phyloP scores from a whole-genome alignment of 2,329 filamentous ascomycete species.

The Apiospora pterosperma region DNA sequence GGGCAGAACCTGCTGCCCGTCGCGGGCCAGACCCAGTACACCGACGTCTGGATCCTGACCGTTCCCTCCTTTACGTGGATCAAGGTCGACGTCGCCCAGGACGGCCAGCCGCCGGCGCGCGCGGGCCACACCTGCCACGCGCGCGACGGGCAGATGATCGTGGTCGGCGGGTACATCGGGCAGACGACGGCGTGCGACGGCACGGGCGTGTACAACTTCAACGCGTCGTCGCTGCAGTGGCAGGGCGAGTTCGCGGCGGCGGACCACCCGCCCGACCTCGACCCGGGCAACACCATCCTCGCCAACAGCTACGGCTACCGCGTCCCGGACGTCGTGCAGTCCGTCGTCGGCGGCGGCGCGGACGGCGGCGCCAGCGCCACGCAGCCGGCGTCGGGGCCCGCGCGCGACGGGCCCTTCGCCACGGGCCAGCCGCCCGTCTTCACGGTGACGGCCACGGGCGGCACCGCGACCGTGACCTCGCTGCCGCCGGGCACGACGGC shows the following conservation, averaged over 20 bases:
- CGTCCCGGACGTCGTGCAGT: constrained; percentile 61
- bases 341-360: constrained; percentile 57
- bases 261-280: constrained; percentile 41
- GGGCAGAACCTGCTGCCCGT: constrained; percentile 69
- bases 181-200: constrained; percentile 59
- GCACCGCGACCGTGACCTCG: constrained; percentile 39
- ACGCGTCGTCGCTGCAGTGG: constrained; percentile 64
- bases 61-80: constrained; percentile 74
- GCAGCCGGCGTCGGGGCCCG: constrained; percentile 56
- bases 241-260: constrained; percentile 58
- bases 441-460: constrained; percentile 53
- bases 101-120: constrained; percentile 53
- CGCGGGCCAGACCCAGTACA: constrained; percentile 55
- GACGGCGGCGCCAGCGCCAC: constrained; percentile 65
- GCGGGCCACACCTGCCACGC: constrained; percentile 68
- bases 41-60: constrained; percentile 72
- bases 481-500: constrained; percentile 21
- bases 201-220: constrained; percentile 70
- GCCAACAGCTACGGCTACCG: constrained; percentile 61
- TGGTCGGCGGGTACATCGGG: constrained; percentile 67
- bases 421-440: constrained; percentile 69
- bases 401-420: constrained; percentile 66
- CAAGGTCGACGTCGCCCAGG: constrained; percentile 48
- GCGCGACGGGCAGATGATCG: constrained; percentile 67
- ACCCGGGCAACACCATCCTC: constrained; percentile 49